These are phyloP conservation scores for Tremella fuciformis DNA, from an alignment of 768 basidiomycete species.

Conservation along the genomic window DNA sequence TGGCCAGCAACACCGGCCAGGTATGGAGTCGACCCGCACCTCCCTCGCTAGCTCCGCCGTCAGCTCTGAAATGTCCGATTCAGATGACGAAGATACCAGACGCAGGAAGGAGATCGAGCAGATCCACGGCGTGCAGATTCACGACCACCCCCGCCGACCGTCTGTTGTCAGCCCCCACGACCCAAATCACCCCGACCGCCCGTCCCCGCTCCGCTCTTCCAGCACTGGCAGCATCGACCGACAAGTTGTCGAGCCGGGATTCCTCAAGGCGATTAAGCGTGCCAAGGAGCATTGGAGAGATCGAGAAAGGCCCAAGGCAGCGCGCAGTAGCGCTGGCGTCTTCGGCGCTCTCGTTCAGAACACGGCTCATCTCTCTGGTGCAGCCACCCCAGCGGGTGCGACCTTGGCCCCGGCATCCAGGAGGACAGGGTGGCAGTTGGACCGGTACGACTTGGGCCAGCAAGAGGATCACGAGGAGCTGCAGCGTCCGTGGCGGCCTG, in stretches of 20 bases:
- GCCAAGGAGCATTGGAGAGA: conserved; percentile 34
- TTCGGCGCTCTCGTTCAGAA: conserved; percentile 70
- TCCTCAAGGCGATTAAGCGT: conserved; percentile 21
- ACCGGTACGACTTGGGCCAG: conserved; percentile 55
- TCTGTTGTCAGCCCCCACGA: background rate
- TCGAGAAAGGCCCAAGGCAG: conserved; percentile 50
- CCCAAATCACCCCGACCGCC: background rate
- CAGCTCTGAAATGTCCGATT: background rate
- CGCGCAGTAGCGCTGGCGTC: conserved; percentile 62
- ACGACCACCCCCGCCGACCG: conserved; percentile 1
- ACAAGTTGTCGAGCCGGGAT: conserved; percentile 17
- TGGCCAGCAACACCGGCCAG: conserved; percentile 52
- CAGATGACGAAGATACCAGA: background rate
- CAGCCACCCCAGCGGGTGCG: conserved; percentile 53
- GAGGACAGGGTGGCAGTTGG: conserved; percentile 65
- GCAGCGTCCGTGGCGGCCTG: conserved; percentile 31
- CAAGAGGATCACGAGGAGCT: background rate
- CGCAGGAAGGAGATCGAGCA: conserved; percentile 3
- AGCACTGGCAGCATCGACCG: conserved; percentile 11
- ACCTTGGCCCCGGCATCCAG: conserved; percentile 62
- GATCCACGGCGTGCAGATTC: conserved; percentile 3
- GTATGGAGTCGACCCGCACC: conserved; percentile 13
- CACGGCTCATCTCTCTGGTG: conserved; percentile 64
- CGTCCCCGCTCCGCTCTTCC: conserved; percentile 10
- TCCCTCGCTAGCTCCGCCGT: conserved; percentile 17